Conservation (phyloP, 768 basidiomycete genomes). For the Amanita exitialis region DNA sequence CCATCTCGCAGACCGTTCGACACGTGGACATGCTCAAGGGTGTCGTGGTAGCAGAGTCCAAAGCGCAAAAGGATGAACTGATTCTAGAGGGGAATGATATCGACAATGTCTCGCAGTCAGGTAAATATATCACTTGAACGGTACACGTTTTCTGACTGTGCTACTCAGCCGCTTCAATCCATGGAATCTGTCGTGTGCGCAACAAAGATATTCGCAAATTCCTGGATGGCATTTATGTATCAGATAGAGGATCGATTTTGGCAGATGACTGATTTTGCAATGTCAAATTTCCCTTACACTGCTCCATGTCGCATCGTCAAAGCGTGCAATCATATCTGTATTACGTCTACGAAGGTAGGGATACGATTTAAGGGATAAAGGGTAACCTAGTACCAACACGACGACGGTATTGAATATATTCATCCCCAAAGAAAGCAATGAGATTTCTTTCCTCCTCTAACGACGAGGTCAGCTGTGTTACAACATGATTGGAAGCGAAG, state of each 20-base stretch:
- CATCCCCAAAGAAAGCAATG: conserved; percentile 82
- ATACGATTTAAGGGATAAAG: conserved; percentile 48
- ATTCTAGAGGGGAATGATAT: conserved; percentile 94
- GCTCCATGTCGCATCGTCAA: conserved; percentile 17
- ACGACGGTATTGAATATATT: conserved; percentile 68
- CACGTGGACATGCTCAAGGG: conserved; percentile 89
- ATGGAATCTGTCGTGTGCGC: conserved; percentile 91
- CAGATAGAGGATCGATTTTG: conserved; percentile 62
- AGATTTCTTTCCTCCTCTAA: conserved; percentile 77
- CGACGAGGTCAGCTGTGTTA: conserved; percentile 2
- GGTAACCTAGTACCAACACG: conserved; percentile 85
- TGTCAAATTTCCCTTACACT: background rate
- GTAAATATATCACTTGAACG: conserved; percentile 24
- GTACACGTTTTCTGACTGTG: conserved; percentile 3
- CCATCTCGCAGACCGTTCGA: conserved; percentile 67
- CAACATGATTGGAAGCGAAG: background rate
- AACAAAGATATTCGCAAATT: conserved; percentile 99
- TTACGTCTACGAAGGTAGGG: conserved; percentile 9
- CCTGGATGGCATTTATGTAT: conserved; percentile 90
- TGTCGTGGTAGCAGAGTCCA: conserved; percentile 76
- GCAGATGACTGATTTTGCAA: conserved; percentile 29
- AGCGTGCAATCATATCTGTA: conserved; percentile 9
- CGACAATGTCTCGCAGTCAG: conserved; percentile 95
- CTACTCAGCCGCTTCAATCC: conserved; percentile 80
- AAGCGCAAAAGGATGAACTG: conserved; percentile 90